Evolutionary conservation across 2,329 filamentous ascomycete species (phyloP), one percentile per base, ranked within the genome.

Genomic region (Beauveria asiatica): DNA sequence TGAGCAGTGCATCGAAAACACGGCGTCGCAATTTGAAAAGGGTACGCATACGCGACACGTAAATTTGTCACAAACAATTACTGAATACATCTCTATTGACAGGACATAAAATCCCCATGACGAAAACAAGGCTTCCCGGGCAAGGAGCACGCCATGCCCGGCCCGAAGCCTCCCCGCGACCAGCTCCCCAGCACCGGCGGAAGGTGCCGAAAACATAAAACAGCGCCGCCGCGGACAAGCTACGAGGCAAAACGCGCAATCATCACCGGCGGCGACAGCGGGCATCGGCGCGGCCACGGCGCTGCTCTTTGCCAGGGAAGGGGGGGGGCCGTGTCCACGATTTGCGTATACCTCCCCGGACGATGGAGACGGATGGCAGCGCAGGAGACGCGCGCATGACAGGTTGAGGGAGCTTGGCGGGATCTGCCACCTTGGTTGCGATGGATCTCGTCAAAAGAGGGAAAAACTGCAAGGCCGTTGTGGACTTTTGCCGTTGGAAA

Each of bases 211-310:
- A 88, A 67, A 81, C 80, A 52, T 93, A 94, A n/a, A n/a, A n/a
- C n/a, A n/a, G n/a, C 76, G 85, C 86, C 69, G 83, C 88, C 4
- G 87, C 89, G 1, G 85, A 84, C 53, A 95, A 94, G 75, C 82
- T 94, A 7, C 74, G 83, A 67, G 89, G 85, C 63, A 89, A 89
- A 87, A 73, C 88, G 84, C 62, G 89, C 89, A 8, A 73, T 94
- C 61, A 93, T 94, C 67, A 93, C 90, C 0, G 89, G 89, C 17
- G 90, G 90, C 3, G 89, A 93, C 72, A 87, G 83, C 7, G 89
- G 89, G 90, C 1, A 93, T 94, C 64, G 89, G 90, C 7, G 84
- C 88, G 42, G 85, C 90, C 1, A 83, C 86, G 1, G 88, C 90
- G 1, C 80, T 93, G 17, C 78, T 94, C 0, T 94, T 87, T 67